A percentile compares a stretch with the other conserved stretches of the same genome.
Conservation (phyloP, 208 protist species). For the Leishmania guyanensis region DNA sequence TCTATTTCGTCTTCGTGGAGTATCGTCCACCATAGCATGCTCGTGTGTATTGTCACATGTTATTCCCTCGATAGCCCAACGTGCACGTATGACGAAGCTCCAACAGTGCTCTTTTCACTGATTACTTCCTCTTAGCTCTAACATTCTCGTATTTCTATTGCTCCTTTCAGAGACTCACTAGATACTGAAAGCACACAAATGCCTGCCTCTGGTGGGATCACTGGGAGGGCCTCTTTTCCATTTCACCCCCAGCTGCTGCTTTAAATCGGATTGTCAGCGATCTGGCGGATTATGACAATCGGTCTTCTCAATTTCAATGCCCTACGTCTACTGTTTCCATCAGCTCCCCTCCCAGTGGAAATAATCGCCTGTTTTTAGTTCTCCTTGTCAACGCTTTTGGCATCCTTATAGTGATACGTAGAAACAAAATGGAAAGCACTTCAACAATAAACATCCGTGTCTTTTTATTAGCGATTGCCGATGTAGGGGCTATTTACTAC, state of each 20-base stretch:
- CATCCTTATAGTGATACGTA: conserved; percentile 46
- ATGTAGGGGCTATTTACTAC: conserved; percentile 66
- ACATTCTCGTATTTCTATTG: background rate
- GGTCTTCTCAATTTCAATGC: conserved; percentile 69
- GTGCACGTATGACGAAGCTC: background rate
- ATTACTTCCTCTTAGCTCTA: background rate
- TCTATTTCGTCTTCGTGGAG: background rate
- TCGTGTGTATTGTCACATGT: background rate
- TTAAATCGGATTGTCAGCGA: conserved; percentile 36
- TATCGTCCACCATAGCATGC: background rate
- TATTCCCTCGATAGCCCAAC: background rate
- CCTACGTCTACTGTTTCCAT: conserved; percentile 54
- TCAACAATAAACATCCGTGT: conserved; percentile 36
- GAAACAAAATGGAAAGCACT: conserved; percentile 55
- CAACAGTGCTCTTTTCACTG: background rate
- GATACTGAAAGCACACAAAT: background rate
- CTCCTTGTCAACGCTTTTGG: conserved; percentile 44
- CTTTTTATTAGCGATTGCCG: conserved; percentile 40
- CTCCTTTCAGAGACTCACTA: background rate
- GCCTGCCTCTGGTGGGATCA: background rate
- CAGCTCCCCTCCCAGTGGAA: conserved; percentile 69
- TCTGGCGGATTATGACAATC: conserved; percentile 65
- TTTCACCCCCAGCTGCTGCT: conserved; percentile 56
- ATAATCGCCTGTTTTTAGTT: conserved; percentile 57
- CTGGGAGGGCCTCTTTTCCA: conserved; percentile 37